Percentiles rank a stretch among this genome's conserved stretches.
phyloP scores from a whole-genome alignment of 176 grass and related monocot species.

The Triticum aestivum region IWGSC_CS_RefSeq_v2.1 NC_057810.1:699931559-699932058 shows the following conservation, averaged over 20 bases:
- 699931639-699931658: not conserved
- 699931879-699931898: not conserved
- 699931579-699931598: not conserved
- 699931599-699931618: not conserved
- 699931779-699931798: slow-evolving; percentile 10
- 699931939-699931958: too few relatives aligned
- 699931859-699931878: slow-evolving; percentile 26
- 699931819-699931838: slow-evolving; percentile 78
- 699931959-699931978: too few relatives aligned
- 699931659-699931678: not conserved
- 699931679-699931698: slow-evolving; percentile 41
- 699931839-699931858: slow-evolving; percentile 37
- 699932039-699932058: too few relatives aligned
- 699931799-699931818: slow-evolving; percentile 46
- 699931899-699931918: too few relatives aligned
- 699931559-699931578: too few relatives aligned
- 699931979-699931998: too few relatives aligned
- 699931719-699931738: slow-evolving; percentile 3
- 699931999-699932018: too few relatives aligned
- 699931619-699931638: not conserved
- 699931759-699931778: not conserved
- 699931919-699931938: too few relatives aligned
- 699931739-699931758: slow-evolving; percentile 20
- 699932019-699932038: too few relatives aligned
- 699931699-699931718: not conserved